Conservation (phyloP, 305 asterid species). For the Caryopteris hybrid region DNA sequence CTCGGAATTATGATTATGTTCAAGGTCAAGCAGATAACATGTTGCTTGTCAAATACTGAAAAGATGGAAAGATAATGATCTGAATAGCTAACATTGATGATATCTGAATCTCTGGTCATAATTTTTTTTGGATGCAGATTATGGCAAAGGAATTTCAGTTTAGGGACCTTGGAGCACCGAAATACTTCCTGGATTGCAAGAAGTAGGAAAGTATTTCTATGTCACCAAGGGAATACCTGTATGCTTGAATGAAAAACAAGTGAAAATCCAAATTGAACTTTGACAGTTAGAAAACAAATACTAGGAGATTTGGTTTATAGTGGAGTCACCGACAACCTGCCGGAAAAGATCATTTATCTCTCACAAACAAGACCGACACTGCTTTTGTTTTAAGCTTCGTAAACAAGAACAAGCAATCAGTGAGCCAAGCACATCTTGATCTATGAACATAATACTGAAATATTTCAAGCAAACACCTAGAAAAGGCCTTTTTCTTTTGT, state of each 20-base stretch:
- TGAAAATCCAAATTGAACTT: background rate
- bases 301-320: background rate
- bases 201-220: background rate
- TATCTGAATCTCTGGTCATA: no score
- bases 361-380: no score
- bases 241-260: background rate
- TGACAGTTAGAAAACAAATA: background rate
- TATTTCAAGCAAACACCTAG: no score
- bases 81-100: no score
- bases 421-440: no score
- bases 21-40: background rate
- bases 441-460: no score
- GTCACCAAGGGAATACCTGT: background rate
- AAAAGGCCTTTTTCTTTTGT: no score
- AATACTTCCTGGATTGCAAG: background rate
- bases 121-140: no score
- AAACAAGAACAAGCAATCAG: no score
- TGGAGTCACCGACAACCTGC: background rate
- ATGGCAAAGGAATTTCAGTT: background rate
- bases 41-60: background rate
- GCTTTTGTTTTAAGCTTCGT: no score
- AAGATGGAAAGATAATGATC: background rate
- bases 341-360: background rate
- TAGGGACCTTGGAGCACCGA: background rate
- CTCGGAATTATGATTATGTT: background rate